Base-by-base conservation (phyloP, 495 filamentous ascomycete species). In the Cairneyella variabilis region DNA sequence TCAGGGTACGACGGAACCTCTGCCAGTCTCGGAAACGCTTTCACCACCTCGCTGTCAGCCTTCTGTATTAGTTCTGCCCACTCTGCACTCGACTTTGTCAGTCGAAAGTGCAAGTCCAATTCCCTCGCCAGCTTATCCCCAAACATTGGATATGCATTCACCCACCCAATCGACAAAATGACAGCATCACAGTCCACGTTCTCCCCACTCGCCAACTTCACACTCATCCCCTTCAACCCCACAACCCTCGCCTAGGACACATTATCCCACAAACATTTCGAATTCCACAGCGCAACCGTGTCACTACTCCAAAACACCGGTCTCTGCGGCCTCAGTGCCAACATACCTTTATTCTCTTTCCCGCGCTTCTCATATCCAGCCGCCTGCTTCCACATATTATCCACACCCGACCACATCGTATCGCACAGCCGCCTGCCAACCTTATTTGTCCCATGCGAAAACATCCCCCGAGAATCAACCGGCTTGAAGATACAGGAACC, bases 401-500 rank as follows among this genome's bases (percentile, higher is more conserved):
- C 46, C 3, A 59, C 30, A 14, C 58, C 32, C 30, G 43, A 49
- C 59, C 59, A 62, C 28, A 62, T 55, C 2, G 36, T 21, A 25
- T 42, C 34, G 20, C 57, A 44, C 6, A 48, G 25, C 28, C 40
- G 37, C 30, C 49, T 56, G 3, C 63, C 63, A 6, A 60, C 27
- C 7, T 21, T 25, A 4, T 50, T 59, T 27, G 32, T 48, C n/a
- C n/a, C n/a, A 20, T 66, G 63, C 22, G 66, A 53, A 28, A 68
- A 52, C 17, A 53, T 41, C 23, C 64, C 64, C 0, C 57, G 20
- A 1, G 21, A 18, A 4, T 65, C 65, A 16, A 53, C 20, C 2
- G 59, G 63, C 26, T 63, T 56, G 44, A 69, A 62, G 14, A 73
- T 66, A 21, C 56, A 66, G 1, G 65, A 54, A 44, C 61, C 60